Evolutionary conservation across 73 alveolate species (phyloP), one percentile per base, ranked within the genome.

Genomic region (Paramecium bursaria): DNA sequence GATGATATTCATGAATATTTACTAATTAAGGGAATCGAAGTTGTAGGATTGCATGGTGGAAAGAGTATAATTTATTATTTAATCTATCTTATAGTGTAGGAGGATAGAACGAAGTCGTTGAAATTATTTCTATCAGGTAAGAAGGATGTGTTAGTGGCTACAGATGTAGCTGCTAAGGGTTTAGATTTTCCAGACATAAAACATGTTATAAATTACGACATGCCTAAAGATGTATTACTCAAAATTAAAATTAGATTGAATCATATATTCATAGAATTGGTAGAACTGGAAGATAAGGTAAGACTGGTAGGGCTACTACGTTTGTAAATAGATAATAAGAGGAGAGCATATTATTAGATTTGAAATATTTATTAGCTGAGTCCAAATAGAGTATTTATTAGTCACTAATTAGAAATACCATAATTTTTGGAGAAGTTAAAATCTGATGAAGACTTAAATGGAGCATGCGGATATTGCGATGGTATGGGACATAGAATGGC

Each of bases 161-260:
- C 98, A 9, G 98, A 93, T 88, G 94, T 93, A 15, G 98, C 97
- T 7, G 95, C 96, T 73, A 86, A 94, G 74, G 98, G 98, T 3
- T 74, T 93, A 19, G 95, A 91, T 88, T 89, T 93, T 57, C 94
- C 94, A 0, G 89, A 93, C 33, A 94, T 93, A 31, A 85, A 85
- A 82, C 95, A 86, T 91, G 95, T 93, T 31, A 86, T 93, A n/a
- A 93, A 93, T 89, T 93, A 91, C 86, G 98, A 93, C 87, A 86
- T 93, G 92, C 98, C 98, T 3, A 76, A 91, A 74, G 95, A 91
- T 85, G 90, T 92, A 49, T 5, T 33, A 49, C 23, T 31, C 10
- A 2, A 4, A 23, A 29, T 50, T 49, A 21, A 13, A 50, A 7
- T 21, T 79, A 79, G 89, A 87, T 87, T 39, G 92, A 87, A 50